A percentile compares a stretch with the other conserved stretches of the same genome.
phyloP scores from a whole-genome alignment of 345 rosid genomes.

The Viola odorata region DNA sequence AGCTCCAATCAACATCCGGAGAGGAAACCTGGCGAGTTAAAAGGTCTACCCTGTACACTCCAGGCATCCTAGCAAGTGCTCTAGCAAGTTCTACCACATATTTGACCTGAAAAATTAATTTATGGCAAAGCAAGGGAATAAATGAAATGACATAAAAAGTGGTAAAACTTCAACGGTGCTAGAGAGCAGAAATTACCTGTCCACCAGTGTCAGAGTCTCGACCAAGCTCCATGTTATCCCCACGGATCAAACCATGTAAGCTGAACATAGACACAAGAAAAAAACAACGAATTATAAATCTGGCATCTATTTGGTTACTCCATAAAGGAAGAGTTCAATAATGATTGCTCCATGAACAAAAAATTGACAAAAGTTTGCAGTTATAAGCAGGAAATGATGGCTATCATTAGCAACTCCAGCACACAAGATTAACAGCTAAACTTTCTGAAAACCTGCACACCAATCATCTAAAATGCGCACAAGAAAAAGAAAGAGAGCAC shows the following conservation, averaged over 20 bases:
- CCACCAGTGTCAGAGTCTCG: constrained; percentile 98
- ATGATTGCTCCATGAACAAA: too few species aligned
- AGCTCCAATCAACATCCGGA: constrained; percentile 95
- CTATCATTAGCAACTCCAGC: too few species aligned
- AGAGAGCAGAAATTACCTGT: constrained; percentile 47
- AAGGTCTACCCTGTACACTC: constrained; percentile 94
- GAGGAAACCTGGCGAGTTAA: constrained; percentile 81
- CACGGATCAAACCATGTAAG: constrained; percentile 91
- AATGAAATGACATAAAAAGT: constrained; percentile 1
- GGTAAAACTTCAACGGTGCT: neutral
- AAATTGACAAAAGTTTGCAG: too few species aligned
- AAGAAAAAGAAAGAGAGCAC: neutral
- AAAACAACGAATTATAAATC: neutral
- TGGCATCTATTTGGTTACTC: neutral
- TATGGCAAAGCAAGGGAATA: neutral
- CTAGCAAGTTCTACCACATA: constrained; percentile 94
- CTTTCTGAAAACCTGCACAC: too few species aligned
- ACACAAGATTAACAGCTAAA: too few species aligned
- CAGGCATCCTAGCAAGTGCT: constrained; percentile 94
- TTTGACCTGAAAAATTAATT: constrained; percentile 53
- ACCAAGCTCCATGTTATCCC: constrained; percentile 98
- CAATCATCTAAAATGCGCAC: constrained; percentile 3
- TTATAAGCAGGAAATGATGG: too few species aligned
- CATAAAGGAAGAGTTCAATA: too few species aligned
- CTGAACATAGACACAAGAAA: constrained; percentile 30